Base-by-base conservation (phyloP, 352 stramenopile species). In the Phytophthora sp. region DNA sequence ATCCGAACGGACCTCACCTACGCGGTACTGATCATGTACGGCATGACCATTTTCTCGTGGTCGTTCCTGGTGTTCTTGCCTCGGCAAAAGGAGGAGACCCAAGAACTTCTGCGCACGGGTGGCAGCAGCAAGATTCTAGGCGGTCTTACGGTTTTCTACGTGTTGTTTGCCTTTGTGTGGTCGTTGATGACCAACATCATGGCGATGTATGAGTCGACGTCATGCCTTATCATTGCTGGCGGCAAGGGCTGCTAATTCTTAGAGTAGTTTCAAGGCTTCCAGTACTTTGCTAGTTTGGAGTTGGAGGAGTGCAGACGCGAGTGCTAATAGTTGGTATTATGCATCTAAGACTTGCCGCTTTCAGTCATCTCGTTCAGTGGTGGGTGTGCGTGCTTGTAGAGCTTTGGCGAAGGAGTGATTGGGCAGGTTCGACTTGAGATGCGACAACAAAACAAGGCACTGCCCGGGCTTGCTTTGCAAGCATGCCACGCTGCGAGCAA, bases 161-260 rank as follows among this genome's bases (percentile, higher is more conserved):
- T 82, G 4, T 32, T 48, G 9, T 63, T 78, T 24, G 65, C 61
- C 1, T 62, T 74, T 15, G 34, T 63, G 5, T 79, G 69, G 62
- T 77, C 69, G 2, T 27, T 77, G 37, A 76, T 70, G 68, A 67
- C 61, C 37, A 77, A 77, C 55, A 66, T 74, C 20, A 69, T 79
- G 56, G 69, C 61, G 28, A 79, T 79, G 27, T 77, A 57, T 53
- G 58, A 73, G 43, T 50, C 32, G 31, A 82, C 73, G n/a, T 74
- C 54, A 42, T 64, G 55, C 38, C 49, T 64, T 15, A 38, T 64
- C 17, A 64, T 64, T 17, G 55, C 55, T 35, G 55, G 55, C 3
- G 55, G 55, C 55, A 64, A 50, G 18, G 55, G 55, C 34, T 57
- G 45, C 55, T 59, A 59, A 51, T 13, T 32, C 9, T n/a, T 18